A percentile compares a stretch with the other conserved stretches of the same genome.
phyloP scores from a whole-genome alignment of 2,329 filamentous ascomycete genomes.

The Phymatotrichopsis omnivora region DNA sequence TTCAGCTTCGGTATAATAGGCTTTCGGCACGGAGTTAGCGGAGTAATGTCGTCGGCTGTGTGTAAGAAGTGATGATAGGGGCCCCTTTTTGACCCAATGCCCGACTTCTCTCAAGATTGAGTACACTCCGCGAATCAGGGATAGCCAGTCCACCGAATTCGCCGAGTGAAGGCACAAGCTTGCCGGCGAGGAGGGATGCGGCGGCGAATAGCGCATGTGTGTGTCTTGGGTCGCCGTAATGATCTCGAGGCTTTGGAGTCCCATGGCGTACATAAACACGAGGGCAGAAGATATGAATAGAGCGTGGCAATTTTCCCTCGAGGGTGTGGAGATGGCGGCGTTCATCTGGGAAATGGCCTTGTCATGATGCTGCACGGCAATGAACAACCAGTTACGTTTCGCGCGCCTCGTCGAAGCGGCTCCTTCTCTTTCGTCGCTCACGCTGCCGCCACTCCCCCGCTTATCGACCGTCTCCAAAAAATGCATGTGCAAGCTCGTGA shows the following conservation, averaged over 20 bases:
- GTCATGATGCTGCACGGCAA: conserved; percentile 25
- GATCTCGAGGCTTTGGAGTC: conserved; percentile 15
- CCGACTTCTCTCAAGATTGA: conserved; percentile 29
- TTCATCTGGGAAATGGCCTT: conserved; percentile 33
- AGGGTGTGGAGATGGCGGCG: conserved; percentile 30
- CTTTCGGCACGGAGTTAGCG: neutral
- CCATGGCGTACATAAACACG: conserved; percentile 35
- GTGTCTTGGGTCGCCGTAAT: conserved; percentile 31
- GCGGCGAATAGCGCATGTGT: neutral
- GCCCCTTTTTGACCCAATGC: conserved; percentile 27
- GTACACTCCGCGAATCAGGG: conserved; percentile 33
- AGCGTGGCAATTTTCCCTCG: conserved; percentile 33
- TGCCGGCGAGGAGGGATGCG: neutral
- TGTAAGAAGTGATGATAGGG: conserved; percentile 5
- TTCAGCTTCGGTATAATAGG: too few species aligned
- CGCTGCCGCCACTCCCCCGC: too few species aligned
- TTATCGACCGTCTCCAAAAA: conserved; percentile 13
- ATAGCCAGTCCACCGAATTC: conserved; percentile 24
- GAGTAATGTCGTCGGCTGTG: neutral
- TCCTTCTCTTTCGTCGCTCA: too few species aligned
- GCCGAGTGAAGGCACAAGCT: too few species aligned
- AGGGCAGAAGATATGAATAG: conserved; percentile 35
- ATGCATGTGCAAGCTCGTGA: conserved; percentile 51
- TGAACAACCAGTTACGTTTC: too few species aligned
- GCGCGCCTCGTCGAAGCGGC: too few species aligned